Conservation (phyloP, 2,329 filamentous ascomycete genomes). For the Trichoderma sp. region DNA sequence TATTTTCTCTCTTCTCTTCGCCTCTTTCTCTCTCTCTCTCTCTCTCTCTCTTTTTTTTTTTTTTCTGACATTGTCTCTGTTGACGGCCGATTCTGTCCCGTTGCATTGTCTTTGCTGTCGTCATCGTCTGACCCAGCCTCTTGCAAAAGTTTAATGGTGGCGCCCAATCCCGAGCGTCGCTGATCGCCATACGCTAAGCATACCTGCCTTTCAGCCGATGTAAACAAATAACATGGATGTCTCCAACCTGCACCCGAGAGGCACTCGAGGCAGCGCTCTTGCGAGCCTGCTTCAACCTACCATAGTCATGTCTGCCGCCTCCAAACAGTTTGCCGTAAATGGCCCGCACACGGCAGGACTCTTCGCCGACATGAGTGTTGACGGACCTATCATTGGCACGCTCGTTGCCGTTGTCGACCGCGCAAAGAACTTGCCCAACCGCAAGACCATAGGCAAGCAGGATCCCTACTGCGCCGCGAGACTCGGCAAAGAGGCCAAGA, state of each 20-base stretch:
- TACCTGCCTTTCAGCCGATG: constrained; percentile 24
- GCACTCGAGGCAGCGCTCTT: constrained; percentile 13
- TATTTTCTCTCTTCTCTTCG: neutral
- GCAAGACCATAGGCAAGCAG: constrained; percentile 97
- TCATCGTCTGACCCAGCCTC: neutral
- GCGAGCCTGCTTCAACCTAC: constrained; percentile 27
- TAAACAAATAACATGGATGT: constrained; percentile 26
- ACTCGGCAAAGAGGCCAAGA: constrained; percentile 94
- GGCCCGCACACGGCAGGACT: constrained; percentile 85
- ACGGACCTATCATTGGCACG: constrained; percentile 91
- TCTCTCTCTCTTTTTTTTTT: neutral
- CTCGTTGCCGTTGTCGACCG: constrained; percentile 89
- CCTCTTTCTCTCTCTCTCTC: neutral
- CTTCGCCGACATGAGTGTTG: constrained; percentile 89
- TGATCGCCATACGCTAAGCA: constrained; percentile 21
- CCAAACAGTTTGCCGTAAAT: constrained; percentile 58
- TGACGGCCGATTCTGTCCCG: neutral
- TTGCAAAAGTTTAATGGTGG: constrained; percentile 14
- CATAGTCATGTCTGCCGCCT: constrained; percentile 52
- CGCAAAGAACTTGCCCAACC: constrained; percentile 94
- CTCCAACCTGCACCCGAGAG: constrained; percentile 16
- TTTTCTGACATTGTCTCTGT: neutral
- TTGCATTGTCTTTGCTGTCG: neutral
- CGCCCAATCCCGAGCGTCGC: constrained; percentile 15
- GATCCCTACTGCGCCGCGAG: constrained; percentile 95